Percentiles rank a stretch among this genome's conserved stretches.
phyloP scores from a whole-genome alignment of 345 rosid genomes.

The Murraya paniculata region DNA sequence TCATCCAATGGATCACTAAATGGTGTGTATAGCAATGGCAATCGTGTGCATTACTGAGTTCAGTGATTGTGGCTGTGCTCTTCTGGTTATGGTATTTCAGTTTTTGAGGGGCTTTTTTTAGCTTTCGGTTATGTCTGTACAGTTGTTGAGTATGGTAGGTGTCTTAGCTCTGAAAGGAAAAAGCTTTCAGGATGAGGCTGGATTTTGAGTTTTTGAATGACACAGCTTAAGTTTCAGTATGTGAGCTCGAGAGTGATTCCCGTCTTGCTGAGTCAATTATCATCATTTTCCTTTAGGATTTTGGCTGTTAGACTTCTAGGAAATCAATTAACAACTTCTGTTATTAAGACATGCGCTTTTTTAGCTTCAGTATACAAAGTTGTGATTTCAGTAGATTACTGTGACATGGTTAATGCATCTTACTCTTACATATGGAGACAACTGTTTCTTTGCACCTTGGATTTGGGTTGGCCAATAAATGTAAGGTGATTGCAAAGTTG shows the following conservation, averaged over 20 bases:
- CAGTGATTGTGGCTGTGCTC: slow-evolving; percentile 5
- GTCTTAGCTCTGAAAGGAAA: slow-evolving; percentile 9
- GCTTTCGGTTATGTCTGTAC: slow-evolving; percentile 32
- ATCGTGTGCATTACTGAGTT: slow-evolving; percentile 39
- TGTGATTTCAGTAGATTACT: background rate
- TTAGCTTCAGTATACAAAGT: background rate
- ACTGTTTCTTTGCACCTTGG: background rate
- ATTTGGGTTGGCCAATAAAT: background rate
- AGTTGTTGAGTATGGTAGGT: slow-evolving; percentile 30
- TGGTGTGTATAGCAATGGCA: slow-evolving; percentile 57
- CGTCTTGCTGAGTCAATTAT: background rate
- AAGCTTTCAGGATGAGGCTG: slow-evolving; percentile 12
- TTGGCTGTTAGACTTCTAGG: background rate
- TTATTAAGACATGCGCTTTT: background rate
- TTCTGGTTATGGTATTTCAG: slow-evolving; percentile 15
- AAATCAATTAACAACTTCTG: background rate
- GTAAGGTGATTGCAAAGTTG: slow-evolving; percentile 3
- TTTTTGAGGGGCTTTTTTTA: slow-evolving; percentile 11
- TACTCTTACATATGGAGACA: background rate
- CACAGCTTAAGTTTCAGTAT: background rate
- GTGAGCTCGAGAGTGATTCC: background rate
- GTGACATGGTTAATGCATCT: slow-evolving; percentile 5
- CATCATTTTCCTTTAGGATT: background rate
- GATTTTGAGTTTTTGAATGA: slow-evolving; percentile 17
- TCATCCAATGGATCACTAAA: slow-evolving; percentile 35